Evolutionary conservation across 2,329 filamentous ascomycete species (phyloP).

Genomic region (Immersiporthe knoxdaviesiana): DNA sequence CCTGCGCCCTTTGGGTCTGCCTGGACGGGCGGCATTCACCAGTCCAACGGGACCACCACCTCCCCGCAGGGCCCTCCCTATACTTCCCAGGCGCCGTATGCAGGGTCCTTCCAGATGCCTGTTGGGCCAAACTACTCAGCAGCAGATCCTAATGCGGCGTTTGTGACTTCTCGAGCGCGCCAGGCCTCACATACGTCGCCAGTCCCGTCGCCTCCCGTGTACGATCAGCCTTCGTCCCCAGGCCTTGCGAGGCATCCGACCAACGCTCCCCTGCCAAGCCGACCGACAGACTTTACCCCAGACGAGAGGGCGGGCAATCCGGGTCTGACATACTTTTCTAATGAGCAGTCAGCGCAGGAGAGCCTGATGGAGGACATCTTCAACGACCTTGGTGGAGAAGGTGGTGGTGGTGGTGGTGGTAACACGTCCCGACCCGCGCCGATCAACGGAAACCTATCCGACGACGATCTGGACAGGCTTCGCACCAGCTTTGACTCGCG

Average conservation of each 20-base stretch:
- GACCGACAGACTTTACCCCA: conserved; percentile 50
- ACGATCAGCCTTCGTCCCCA: conserved; percentile 45
- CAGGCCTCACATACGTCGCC: conserved; percentile 56
- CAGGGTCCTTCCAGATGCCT: conserved; percentile 56
- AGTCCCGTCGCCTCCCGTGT: conserved; percentile 48
- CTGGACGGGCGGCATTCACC: conserved; percentile 35
- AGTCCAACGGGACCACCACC: conserved; percentile 29
- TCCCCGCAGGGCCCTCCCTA: conserved; percentile 25
- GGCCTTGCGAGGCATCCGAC: conserved; percentile 62
- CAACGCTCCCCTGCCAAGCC: conserved; percentile 61
- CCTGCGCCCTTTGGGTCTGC: conserved; percentile 27
- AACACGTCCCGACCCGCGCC: conserved; percentile 44
- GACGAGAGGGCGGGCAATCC: conserved; percentile 43
- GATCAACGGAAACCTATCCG: conserved; percentile 51
- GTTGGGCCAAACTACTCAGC: conserved; percentile 54
- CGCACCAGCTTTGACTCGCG: conserved; percentile 53
- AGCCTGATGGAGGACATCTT: conserved; percentile 63
- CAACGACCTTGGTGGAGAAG: conserved; percentile 51
- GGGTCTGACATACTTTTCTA: conserved; percentile 22
- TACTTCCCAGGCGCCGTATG: conserved; percentile 54
- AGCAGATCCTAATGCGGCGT: conserved; percentile 49
- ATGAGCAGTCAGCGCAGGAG: conserved; percentile 52
- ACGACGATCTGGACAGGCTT: conserved; percentile 51
- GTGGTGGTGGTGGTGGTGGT: conserved; percentile 27
- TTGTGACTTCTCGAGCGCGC: conserved; percentile 48